A percentile compares a stretch with the other conserved stretches of the same genome.
These are phyloP conservation scores for Chlorella sp. DNA, from an alignment of 139 green algal genomes.

Conservation along the genomic window DNA sequence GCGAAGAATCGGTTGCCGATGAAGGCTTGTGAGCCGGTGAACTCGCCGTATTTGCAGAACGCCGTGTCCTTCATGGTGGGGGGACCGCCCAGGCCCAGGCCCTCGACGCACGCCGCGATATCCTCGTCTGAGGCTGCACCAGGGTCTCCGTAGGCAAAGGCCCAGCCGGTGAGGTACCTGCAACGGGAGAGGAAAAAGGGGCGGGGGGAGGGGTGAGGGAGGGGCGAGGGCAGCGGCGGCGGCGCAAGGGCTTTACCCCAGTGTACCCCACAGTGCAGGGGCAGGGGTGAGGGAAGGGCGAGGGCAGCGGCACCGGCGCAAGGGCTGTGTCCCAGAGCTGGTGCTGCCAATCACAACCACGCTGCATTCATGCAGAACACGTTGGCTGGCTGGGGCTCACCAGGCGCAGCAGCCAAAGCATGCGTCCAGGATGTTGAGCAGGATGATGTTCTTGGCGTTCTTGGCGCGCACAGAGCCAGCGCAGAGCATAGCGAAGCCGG, in stretches of 20 bases:
- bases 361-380: no score
- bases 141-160: constrained; percentile 57
- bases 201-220: background rate
- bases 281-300: no score
- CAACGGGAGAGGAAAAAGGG: background rate
- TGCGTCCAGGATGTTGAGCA: constrained; percentile 90
- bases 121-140: background rate
- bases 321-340: no score
- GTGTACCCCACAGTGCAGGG: no score
- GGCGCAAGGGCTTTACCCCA: no score
- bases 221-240: background rate
- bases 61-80: background rate
- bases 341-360: no score
- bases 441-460: constrained; percentile 92
- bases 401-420: constrained; percentile 71
- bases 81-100: background rate
- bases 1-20: constrained; percentile 52
- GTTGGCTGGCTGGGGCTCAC: background rate
- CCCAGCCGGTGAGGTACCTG: constrained; percentile 45
- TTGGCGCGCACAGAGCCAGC: constrained; percentile 81
- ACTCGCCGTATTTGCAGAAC: background rate
- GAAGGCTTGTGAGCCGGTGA: constrained; percentile 33
- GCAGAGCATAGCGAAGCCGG: constrained; percentile 87
- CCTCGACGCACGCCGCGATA: background rate
- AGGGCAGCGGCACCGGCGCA: no score